Percentiles rank a stretch among this genome's conserved stretches.
Conservation (phyloP, 2,329 filamentous ascomycete genomes). For the Leptographium flavum region DNA sequence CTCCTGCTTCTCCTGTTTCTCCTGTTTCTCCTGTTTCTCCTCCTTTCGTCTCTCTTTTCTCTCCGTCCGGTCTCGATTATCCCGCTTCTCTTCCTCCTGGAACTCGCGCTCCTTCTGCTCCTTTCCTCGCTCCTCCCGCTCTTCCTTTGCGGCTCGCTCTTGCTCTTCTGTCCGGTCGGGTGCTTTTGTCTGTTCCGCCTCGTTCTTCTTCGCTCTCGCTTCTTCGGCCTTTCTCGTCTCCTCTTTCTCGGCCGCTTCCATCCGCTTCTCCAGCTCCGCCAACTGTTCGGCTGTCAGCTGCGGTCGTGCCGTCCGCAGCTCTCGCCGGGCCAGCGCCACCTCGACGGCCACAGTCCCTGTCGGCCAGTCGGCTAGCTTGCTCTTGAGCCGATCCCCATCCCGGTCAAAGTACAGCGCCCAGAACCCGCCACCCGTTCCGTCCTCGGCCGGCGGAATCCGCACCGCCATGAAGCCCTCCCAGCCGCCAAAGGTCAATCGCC, state of each 20-base stretch:
- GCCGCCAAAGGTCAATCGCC: constrained; percentile 30
- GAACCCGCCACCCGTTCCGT: constrained; percentile 23
- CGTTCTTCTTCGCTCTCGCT: background rate
- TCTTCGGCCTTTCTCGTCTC: background rate
- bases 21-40: background rate
- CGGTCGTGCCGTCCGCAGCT: constrained; percentile 20
- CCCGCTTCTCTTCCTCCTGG: background rate
- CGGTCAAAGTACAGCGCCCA: constrained; percentile 34
- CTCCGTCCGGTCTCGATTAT: background rate
- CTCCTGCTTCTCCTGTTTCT: background rate
- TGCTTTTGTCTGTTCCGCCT: background rate
- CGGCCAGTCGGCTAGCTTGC: constrained; percentile 23
- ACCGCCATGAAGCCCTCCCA: constrained; percentile 38
- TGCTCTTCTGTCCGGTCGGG: background rate
- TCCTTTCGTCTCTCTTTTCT: background rate
- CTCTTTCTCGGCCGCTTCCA: background rate
- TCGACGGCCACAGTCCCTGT: constrained; percentile 36
- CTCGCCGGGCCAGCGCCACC: constrained; percentile 36
- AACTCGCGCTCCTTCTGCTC: background rate
- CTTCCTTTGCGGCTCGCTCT: background rate
- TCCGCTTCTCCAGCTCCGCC: constrained; percentile 1
- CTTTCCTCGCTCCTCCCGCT: background rate
- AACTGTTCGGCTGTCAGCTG: constrained; percentile 3
- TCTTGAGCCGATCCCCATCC: constrained; percentile 28
- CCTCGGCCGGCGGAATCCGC: constrained; percentile 1